Evolutionary conservation across 208 protist genomes (phyloP), one percentile per base, ranked within the genome.

Genomic region (Leptomonas pyrrhocoris): DNA sequence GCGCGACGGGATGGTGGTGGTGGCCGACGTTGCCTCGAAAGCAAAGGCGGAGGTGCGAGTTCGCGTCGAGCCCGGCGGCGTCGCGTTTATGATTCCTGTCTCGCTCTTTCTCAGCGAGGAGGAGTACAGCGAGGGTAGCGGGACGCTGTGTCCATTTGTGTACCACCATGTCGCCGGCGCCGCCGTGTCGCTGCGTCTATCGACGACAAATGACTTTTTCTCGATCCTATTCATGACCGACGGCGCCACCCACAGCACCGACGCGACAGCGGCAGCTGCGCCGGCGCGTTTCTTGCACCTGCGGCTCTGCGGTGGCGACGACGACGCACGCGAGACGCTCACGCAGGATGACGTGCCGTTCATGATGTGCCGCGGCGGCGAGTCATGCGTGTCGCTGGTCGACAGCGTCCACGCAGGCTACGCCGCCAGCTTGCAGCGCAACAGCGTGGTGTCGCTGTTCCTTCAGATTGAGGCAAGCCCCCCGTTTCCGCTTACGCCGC

Each of bases 141-240:
- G 63, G 8, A 78, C 88, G 58, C 54, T 82, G 36, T 89, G 74
- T 56, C 83, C 77, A 12, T 92, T 94, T 75, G 75, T 85, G 21
- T 91, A 79, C 64, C 65, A 68, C 61, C 68, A 72, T n/a, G 34
- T 51, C 46, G 55, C 86, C 40, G 46, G 57, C 30, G 82, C 89
- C 1, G 81, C 70, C 43, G 77, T 92, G 15, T 84, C 89, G 30
- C 67, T 89, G 34, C 71, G 68, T 0, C 19, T 86, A 7, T 70
- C 43, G 8, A 54, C 66, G 27, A 78, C 51, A 2, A 60, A 70
- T 30, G 63, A 74, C 28, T 31, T 34, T 9, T 64, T 79, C 23
- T 64, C 64, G 18, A 55, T 89, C 18, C 56, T 70, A 21, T 84
- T 92, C 46, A 31, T 92, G 46, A 84, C 81, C 5, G 78, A 83